These are phyloP conservation scores for Solanum etuberosum DNA, from an alignment of 257 asterid genomes.

Conservation along the genomic window DNA sequence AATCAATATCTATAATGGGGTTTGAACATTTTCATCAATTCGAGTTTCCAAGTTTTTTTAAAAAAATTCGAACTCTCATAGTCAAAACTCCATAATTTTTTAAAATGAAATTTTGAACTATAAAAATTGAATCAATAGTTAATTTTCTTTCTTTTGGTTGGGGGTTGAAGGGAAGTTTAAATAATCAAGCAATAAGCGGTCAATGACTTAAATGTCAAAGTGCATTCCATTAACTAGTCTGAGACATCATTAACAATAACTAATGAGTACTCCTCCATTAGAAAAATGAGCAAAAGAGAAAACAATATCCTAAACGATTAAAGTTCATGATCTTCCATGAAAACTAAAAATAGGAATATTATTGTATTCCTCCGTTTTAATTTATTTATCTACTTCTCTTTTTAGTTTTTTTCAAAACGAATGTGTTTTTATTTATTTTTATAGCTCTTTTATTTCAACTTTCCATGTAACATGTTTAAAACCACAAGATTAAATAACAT, in stretches of 20 bases:
- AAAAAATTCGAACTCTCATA: not conserved
- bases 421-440: rapidly evolving
- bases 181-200: not conserved
- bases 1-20: not conserved
- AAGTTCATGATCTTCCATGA: not conserved
- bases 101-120: not conserved
- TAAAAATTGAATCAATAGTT: not conserved
- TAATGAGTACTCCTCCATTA: not conserved
- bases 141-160: not conserved
- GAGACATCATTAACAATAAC: not conserved
- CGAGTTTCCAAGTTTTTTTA: not conserved
- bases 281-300: not conserved
- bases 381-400: not conserved
- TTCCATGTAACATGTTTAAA: not conserved
- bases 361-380: not conserved
- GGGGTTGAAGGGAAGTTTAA: not conserved
- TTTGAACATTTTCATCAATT: not conserved
- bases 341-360: not conserved
- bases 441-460: rapidly evolving
- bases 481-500: rapidly evolving
- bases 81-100: not conserved
- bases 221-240: not conserved
- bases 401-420: not conserved
- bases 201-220: not conserved
- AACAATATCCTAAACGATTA: not conserved